phyloP scores from a whole-genome alignment of 345 rosid genomes.

The Geranium rotundifolium region DNA sequence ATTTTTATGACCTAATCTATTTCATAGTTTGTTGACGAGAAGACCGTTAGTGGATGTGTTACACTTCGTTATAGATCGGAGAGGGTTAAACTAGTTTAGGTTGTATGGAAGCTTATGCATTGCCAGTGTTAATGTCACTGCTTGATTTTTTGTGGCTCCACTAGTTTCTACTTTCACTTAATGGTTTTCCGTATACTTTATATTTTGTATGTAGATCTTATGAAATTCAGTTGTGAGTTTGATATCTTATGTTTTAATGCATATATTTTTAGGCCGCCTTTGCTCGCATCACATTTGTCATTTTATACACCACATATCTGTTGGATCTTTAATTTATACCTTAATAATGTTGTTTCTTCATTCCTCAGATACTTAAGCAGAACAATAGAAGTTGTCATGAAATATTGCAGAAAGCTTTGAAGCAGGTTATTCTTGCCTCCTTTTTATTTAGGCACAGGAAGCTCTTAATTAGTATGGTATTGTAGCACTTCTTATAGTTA shows the following conservation, averaged over 20 bases:
- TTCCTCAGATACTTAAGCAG: constrained; percentile 28
- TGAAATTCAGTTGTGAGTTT: constrained; percentile 27
- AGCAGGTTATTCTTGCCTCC: constrained; percentile 22
- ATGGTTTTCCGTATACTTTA: neutral
- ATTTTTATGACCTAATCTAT: constrained; percentile 2
- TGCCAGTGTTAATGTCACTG: constrained; percentile 24
- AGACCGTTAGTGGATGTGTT: constrained; percentile 13
- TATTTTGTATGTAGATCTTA: constrained; percentile 36
- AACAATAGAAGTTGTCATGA: constrained; percentile 22
- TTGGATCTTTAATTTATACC: neutral
- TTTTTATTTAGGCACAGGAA: neutral
- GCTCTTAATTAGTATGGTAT: neutral
- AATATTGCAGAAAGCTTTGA: constrained; percentile 33
- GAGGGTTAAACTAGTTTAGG: constrained; percentile 31
- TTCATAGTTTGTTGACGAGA: constrained; percentile 37
- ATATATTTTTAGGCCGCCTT: no score
- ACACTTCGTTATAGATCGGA: constrained; percentile 18
- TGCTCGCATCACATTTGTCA: neutral
- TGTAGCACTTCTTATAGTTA: neutral
- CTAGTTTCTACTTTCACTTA: neutral
- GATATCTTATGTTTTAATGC: constrained; percentile 22
- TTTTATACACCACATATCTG: neutral
- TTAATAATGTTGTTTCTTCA: neutral
- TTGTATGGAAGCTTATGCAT: constrained; percentile 42
- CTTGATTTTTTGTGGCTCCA: constrained; percentile 1